Evolutionary conservation across 345 rosid genomes (phyloP), one percentile per base, ranked within the genome.

Genomic region (Citrus reticulata): DNA sequence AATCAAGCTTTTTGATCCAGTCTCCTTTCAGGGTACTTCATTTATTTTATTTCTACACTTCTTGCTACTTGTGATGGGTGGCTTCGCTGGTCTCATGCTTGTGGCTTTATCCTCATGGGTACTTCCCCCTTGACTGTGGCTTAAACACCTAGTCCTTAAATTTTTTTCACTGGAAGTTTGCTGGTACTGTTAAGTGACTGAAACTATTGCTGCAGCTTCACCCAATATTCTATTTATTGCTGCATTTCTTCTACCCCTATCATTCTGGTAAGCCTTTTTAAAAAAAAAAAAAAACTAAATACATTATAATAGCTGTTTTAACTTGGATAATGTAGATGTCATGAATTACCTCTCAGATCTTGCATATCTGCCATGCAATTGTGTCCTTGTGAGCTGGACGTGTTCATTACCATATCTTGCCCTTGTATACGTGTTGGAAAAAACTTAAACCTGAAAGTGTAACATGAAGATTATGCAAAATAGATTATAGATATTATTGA

Each of bases 231-330:
- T 88, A 73, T 87, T 87, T 80, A 84, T 88, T 3, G 90, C 91
- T 22, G 83, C 91, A 61, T 90, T 87, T 85, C 90, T 90, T 71
- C 85, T 88, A 59, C 91, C 87, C 80, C 76, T 86, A n/a, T 88
- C 93, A 70, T 90, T 90, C 90, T 90, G 93, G 93, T 90, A 84
- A 34, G 84, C 84, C 30, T 60, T 35, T 60, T 42, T 65, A 22
- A 0, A 4, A 4, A 4, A 39, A 39, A 39, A 1, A 7, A 7
- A 39, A 1, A 39, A 39, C 0, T 24, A 54, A 68, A 68, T 17
- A 19, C 34, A 19, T 40, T 62, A 13, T 59, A 6, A 34, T 55
- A 58, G 20, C 32, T 72, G 14, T 72, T 17, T 20, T 58, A 35
- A 73, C 42, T 32, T 73, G 66, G 46, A 34, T 34, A 14, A 6